These are phyloP conservation scores for Silene uniflora DNA, from an alignment of 148 eudicot genomes.

Conservation along the genomic window DNA sequence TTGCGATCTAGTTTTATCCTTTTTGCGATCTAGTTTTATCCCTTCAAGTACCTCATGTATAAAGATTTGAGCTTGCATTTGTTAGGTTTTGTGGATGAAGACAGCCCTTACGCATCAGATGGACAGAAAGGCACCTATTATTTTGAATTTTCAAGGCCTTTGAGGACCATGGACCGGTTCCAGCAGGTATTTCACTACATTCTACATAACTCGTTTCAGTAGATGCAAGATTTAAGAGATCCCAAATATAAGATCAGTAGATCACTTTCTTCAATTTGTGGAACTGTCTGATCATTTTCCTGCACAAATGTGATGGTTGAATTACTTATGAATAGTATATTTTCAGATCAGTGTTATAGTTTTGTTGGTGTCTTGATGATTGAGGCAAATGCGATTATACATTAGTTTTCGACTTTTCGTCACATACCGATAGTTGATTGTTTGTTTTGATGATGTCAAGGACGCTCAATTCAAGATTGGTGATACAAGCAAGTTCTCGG, in stretches of 20 bases:
- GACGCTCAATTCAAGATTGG: slow-evolving; percentile 82
- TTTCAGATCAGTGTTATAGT: neutral
- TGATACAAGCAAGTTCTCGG: slow-evolving; percentile 69
- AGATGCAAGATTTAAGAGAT: slow-evolving; percentile 3
- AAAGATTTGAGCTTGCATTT: slow-evolving; percentile 13
- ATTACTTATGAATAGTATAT: neutral
- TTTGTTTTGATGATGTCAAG: slow-evolving; percentile 34
- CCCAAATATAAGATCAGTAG: neutral
- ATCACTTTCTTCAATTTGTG: neutral
- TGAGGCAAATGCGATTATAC: neutral
- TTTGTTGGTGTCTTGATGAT: neutral
- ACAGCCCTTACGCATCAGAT: slow-evolving; percentile 67
- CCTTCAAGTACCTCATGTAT: neutral
- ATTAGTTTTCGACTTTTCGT: neutral
- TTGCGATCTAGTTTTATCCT: neutral
- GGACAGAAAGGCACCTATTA: slow-evolving; percentile 75
- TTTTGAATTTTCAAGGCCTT: slow-evolving; percentile 83
- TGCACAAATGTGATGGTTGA: neutral
- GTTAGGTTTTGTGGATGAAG: slow-evolving; percentile 68
- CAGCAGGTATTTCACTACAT: slow-evolving; percentile 58
- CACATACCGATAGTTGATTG: neutral
- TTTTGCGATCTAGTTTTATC: neutral
- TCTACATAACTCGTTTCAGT: neutral
- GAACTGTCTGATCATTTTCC: neutral
- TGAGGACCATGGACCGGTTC: slow-evolving; percentile 87